Evolutionary conservation across 1,284 basidiomycete species (phyloP).

Genomic region (Tetrapyrgos nigripes): DNA sequence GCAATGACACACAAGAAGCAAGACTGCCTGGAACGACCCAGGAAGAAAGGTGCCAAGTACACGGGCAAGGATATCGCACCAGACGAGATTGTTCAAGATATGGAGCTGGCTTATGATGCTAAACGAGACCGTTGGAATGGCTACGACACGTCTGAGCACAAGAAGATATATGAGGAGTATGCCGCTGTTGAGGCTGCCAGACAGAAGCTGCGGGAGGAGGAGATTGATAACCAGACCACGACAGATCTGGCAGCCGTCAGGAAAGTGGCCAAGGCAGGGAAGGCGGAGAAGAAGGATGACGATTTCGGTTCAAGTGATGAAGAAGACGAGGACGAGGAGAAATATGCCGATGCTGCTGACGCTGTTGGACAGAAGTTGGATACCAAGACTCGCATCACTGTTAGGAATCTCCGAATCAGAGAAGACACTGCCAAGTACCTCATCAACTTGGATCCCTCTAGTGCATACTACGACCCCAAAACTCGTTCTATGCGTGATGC

Average conservation of each 20-base stretch:
- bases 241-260: conserved; percentile 86
- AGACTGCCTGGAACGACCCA: conserved; percentile 96
- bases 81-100: conserved; percentile 89
- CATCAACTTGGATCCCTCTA: conserved; percentile 94
- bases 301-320: conserved; percentile 98
- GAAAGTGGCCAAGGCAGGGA: conserved; percentile 85
- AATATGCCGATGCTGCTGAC: conserved; percentile 97
- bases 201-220: conserved; percentile 90
- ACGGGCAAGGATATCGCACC: conserved; percentile 90
- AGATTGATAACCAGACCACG: conserved; percentile 95
- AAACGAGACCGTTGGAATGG: conserved; percentile 99
- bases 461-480: conserved; percentile 99
- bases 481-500: conserved; percentile 99
- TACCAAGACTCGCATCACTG: conserved; percentile 97
- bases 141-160: conserved; percentile 90
- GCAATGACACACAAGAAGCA: conserved; percentile 92
- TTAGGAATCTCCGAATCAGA: conserved; percentile 97
- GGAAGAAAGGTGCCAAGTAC: conserved; percentile 95
- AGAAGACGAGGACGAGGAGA: conserved; percentile 93
- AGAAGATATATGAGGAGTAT: conserved; percentile 91
- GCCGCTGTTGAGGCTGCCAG: conserved; percentile 92
- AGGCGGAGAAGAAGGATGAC: conserved; percentile 62
- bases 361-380: conserved; percentile 98
- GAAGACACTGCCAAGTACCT: conserved; percentile 99
- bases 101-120: conserved; percentile 88